Evolutionary conservation across 257 asterid genomes (phyloP).

Genomic region (Penstemon davidsonii): DNA sequence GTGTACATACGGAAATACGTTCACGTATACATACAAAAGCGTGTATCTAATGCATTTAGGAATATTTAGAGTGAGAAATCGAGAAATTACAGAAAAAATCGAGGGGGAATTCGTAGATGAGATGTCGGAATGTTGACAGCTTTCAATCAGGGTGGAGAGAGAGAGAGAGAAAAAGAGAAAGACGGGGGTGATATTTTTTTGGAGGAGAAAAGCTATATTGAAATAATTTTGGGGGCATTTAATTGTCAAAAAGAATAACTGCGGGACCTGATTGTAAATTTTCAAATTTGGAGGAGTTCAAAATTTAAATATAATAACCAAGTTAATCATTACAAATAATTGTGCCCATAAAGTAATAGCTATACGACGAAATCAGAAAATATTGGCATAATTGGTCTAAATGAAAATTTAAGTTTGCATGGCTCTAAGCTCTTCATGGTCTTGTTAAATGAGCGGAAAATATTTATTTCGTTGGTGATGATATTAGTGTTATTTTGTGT

Average conservation of each 20-base stretch:
- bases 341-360: too few relatives aligned
- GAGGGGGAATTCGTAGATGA: conserved; percentile 18
- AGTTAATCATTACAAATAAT: neutral
- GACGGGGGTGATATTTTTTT: conserved; percentile 17
- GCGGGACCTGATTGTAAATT: neutral
- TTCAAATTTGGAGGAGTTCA: neutral
- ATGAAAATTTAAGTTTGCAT: too few relatives aligned
- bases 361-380: too few relatives aligned
- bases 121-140: conserved; percentile 31
- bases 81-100: conserved; percentile 27
- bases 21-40: conserved; percentile 16
- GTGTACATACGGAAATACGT: neutral
- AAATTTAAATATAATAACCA: neutral
- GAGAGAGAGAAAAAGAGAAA: conserved; percentile 18
- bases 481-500: too few relatives aligned
- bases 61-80: conserved; percentile 16
- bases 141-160: conserved; percentile 33
- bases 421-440: too few relatives aligned
- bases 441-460: too few relatives aligned
- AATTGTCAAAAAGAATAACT: too few relatives aligned
- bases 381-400: too few relatives aligned
- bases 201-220: neutral
- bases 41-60: conserved; percentile 9
- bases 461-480: too few relatives aligned
- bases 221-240: neutral